A percentile compares a stretch with the other conserved stretches of the same genome.
phyloP scores from a whole-genome alignment of 805 yeast species.

The Yamadazyma philogaea region DNA sequence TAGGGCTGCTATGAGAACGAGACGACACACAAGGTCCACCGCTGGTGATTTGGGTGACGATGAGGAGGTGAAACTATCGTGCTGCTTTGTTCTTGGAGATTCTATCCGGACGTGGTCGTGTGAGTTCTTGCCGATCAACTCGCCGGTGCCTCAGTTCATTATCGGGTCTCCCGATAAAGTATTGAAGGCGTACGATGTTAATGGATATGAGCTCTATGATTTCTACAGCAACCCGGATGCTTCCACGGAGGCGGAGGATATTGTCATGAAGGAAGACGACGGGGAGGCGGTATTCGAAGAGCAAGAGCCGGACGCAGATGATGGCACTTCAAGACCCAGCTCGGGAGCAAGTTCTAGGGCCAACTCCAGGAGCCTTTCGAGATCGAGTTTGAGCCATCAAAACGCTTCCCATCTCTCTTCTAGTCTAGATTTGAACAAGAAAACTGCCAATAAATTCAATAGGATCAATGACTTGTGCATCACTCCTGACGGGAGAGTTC shows the following conservation, averaged over 20 bases:
- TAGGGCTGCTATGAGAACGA: conserved; percentile 4
- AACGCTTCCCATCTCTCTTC: conserved; percentile 1
- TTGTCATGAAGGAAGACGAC: conserved; percentile 13
- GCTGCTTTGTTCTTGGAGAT: conserved; percentile 41
- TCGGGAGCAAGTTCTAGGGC: conserved; percentile 4
- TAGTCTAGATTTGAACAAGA: background rate
- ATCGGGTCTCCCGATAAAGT: conserved; percentile 77
- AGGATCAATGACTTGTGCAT: conserved; percentile 69
- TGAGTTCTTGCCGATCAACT: conserved; percentile 61
- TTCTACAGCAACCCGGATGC: conserved; percentile 30
- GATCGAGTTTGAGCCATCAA: conserved; percentile 1
- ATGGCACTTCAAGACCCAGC: no score
- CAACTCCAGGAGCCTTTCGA: conserved; percentile 1
- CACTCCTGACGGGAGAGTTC: conserved; percentile 56
- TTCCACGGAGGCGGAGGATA: conserved; percentile 16
- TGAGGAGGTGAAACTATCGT: conserved; percentile 21
- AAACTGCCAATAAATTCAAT: conserved; percentile 24
- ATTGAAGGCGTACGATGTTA: conserved; percentile 36
- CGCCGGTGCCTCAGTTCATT: conserved; percentile 46
- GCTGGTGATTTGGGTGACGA: conserved; percentile 13
- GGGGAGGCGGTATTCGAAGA: conserved; percentile 10
- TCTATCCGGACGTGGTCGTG: conserved; percentile 46
- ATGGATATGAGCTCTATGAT: conserved; percentile 42
- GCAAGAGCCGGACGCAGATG: conserved; percentile 10
- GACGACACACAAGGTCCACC: conserved; percentile 26